Base-by-base conservation (phyloP, 2,329 filamentous ascomycete genomes). In the Apiospora sp. region DNA sequence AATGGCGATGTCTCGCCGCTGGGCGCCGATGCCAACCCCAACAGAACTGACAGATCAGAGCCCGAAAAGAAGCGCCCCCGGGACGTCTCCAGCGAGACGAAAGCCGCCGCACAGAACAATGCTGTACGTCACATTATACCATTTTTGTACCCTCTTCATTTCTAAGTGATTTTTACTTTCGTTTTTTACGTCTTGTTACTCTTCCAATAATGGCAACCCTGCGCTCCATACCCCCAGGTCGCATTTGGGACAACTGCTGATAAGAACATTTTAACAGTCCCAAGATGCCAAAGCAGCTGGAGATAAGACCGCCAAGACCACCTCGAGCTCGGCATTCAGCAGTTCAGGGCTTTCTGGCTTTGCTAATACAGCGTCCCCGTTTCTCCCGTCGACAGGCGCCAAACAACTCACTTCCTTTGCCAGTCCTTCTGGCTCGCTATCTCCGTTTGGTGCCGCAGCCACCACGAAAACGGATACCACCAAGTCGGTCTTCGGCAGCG, bases 31-130 rank as follows among this genome's bases (percentile, higher is more conserved):
- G 84, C 85, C 75, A 84, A 82, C 70, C 83, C 85, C 75, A 85
- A 85, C 71, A 83, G 86, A 75, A 87, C 85, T 79, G 82, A 86
- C 78, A 84, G 88, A 76, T 85, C 86, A 64, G 90, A 91, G 78
- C 90, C 90, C 24, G 89, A 92, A 81, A 92, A 92, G 84, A 92
- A 92, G 82, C 86, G 90, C 68, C 85, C 87, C 72, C 86, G 90
- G 71, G 90, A 92, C 73, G 83, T 86, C 67, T 81, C 80, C 6
- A 80, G 79, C 70, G 84, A 87, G 71, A 78, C 75, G 74, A 79
- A 79, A 72, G 78, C 77, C 46, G 79, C 73, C 43, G 72, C 79
- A 13, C 77, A 83, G 67, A 79, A 78, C 54, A 74, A 77, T 49
- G 73, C 78, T 72, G 84, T 85, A 81, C 72, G 82, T 78, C 54